phyloP scores from a whole-genome alignment of 2,329 filamentous ascomycete genomes.

The Arthrinium puccinioides region DNA sequence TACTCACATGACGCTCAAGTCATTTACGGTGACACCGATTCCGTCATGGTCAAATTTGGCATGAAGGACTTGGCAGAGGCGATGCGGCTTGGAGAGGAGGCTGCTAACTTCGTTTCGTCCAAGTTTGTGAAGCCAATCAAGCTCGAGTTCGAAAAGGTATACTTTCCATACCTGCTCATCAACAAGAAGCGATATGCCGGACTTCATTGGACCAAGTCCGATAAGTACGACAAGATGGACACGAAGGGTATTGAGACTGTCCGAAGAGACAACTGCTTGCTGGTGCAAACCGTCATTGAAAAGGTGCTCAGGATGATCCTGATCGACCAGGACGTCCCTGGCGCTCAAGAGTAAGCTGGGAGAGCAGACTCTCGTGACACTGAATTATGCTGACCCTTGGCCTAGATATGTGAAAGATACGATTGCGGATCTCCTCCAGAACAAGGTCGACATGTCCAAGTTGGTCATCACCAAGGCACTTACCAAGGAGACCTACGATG shows the following conservation, averaged over 20 bases:
- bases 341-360: constrained; percentile 80
- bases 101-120: constrained; percentile 76
- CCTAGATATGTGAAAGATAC: constrained; percentile 88
- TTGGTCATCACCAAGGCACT: constrained; percentile 97
- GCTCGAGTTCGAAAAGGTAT: constrained; percentile 98
- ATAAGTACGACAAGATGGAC: constrained; percentile 99
- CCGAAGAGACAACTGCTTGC: constrained; percentile 86
- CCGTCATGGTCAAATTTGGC: constrained; percentile 99
- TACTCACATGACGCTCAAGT: constrained; percentile 93
- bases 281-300: constrained; percentile 96
- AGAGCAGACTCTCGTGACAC: not conserved
- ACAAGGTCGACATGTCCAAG: constrained; percentile 98
- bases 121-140: constrained; percentile 98
- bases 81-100: constrained; percentile 94
- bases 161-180: constrained; percentile 95
- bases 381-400: constrained; percentile 27
- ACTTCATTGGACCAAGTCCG: constrained; percentile 91
- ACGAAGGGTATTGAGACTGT: constrained; percentile 99
- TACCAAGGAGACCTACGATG: constrained; percentile 81
- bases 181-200: constrained; percentile 99
- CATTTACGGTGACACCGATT: constrained; percentile 98
- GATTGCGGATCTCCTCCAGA: constrained; percentile 90
- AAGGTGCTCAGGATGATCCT: constrained; percentile 92
- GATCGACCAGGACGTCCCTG: constrained; percentile 84
- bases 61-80: constrained; percentile 78